Conservation (phyloP, 73 alveolate species). For the Stentor coeruleus region DNA sequence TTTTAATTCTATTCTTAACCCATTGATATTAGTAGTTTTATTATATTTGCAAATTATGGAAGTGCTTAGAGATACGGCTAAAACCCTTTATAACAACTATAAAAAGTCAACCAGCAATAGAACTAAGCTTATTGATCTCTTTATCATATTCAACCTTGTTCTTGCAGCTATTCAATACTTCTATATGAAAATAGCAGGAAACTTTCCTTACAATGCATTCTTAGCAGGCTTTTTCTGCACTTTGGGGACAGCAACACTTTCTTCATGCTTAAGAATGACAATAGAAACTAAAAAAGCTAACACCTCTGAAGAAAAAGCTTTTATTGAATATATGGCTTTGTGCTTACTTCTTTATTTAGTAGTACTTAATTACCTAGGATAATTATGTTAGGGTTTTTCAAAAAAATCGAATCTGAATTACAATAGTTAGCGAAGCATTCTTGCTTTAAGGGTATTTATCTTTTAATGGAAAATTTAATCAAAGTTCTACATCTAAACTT, state of each 20-base stretch:
- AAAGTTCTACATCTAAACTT: too few relatives aligned
- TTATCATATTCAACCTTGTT: not conserved
- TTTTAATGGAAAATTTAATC: too few relatives aligned
- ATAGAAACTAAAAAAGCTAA: not conserved
- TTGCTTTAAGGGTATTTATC: too few relatives aligned
- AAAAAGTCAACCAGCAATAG: not conserved
- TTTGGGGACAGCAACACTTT: not conserved
- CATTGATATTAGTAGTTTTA: too few relatives aligned
- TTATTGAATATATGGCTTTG: not conserved
- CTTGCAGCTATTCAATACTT: not conserved
- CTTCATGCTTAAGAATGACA: slow-evolving; percentile 1
- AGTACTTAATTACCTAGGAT: not conserved
- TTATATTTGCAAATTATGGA: not conserved
- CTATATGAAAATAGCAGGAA: slow-evolving; percentile 20
- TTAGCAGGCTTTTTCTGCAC: slow-evolving; percentile 21
- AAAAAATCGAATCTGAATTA: too few relatives aligned
- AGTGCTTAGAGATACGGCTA: not conserved
- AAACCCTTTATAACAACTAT: not conserved
- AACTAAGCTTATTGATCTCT: slow-evolving; percentile 1
- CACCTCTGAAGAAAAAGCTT: slow-evolving; percentile 22
- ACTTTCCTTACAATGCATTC: slow-evolving; percentile 18
- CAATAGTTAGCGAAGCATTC: too few relatives aligned
- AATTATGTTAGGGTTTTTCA: too few relatives aligned
- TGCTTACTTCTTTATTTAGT: slow-evolving; percentile 7
- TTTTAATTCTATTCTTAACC: too few relatives aligned